A percentile compares a stretch with the other conserved stretches of the same genome.
Evolutionary conservation across 208 protist species (phyloP).

Genomic region (Trypanosoma platydactyli): DNA sequence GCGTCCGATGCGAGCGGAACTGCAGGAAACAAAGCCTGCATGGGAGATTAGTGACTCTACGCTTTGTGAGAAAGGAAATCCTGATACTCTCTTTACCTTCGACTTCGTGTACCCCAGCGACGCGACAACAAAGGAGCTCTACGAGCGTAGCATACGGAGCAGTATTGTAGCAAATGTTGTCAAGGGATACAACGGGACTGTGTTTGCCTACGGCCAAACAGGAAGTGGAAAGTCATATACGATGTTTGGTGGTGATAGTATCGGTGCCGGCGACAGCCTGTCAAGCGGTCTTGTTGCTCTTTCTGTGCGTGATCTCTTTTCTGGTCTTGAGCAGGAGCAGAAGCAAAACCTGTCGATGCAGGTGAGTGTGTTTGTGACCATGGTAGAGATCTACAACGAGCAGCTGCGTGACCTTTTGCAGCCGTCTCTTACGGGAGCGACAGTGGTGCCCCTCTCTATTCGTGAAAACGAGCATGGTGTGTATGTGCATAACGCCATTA

Average conservation of each 20-base stretch:
- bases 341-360: constrained; percentile 33
- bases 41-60: constrained; percentile 34
- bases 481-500: constrained; percentile 79
- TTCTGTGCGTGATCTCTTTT: constrained; percentile 63
- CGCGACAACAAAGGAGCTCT: constrained; percentile 47
- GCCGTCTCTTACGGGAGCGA: constrained; percentile 7
- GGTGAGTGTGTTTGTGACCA: constrained; percentile 49
- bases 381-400: constrained; percentile 88
- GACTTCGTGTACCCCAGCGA: constrained; percentile 58
- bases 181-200: constrained; percentile 86
- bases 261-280: not conserved
- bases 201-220: constrained; percentile 88
- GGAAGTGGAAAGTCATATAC: constrained; percentile 86
- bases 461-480: constrained; percentile 79
- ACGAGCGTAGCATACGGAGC: constrained; percentile 45
- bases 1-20: constrained; percentile 50
- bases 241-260: constrained; percentile 58
- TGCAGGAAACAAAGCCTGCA: constrained; percentile 38
- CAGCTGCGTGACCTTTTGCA: constrained; percentile 76
- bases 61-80: constrained; percentile 51
- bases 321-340: constrained; percentile 43
- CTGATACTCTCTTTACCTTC: constrained; percentile 70
- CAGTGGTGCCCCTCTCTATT: constrained; percentile 46
- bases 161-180: constrained; percentile 56
- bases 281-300: constrained; percentile 46